A percentile compares a stretch with the other conserved stretches of the same genome.
Evolutionary conservation across 202 grass and related monocot species (phyloP).

Genomic region (Brachypodium distachyon): DNA sequence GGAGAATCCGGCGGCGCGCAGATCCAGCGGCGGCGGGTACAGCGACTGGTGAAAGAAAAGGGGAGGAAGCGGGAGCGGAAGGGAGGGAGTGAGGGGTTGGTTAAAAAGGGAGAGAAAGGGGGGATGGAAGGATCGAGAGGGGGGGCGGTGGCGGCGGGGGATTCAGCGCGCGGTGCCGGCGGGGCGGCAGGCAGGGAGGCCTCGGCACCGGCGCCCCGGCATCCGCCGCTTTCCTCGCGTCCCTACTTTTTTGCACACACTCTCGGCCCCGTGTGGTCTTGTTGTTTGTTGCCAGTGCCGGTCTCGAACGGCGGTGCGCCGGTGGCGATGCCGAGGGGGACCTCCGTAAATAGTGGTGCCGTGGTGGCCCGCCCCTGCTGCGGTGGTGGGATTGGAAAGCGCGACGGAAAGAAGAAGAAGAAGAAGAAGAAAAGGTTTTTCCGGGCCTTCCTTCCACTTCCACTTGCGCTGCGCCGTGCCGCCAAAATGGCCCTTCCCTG

Average conservation of each 20-base stretch:
- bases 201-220: conserved; percentile 34
- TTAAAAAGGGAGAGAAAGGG: neutral
- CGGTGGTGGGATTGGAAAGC: neutral
- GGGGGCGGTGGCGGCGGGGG: neutral
- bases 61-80: neutral
- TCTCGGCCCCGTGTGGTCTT: neutral
- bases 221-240: conserved; percentile 19
- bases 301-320: neutral
- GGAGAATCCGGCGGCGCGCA: neutral
- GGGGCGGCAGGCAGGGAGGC: conserved; percentile 1
- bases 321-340: neutral
- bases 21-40: conserved; percentile 2
- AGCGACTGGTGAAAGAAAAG: neutral
- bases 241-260: neutral
- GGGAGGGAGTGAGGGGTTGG: neutral
- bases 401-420: neutral
- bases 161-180: neutral
- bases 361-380: neutral
- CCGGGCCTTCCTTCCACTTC: too few relatives aligned
- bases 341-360: conserved; percentile 10
- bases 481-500: too few relatives aligned
- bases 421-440: neutral
- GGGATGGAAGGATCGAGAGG: neutral
- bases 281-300: neutral
- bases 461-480: neutral